Evolutionary conservation across 2,329 filamentous ascomycete species (phyloP).

Genomic region (Pseudonectria foliicola): DNA sequence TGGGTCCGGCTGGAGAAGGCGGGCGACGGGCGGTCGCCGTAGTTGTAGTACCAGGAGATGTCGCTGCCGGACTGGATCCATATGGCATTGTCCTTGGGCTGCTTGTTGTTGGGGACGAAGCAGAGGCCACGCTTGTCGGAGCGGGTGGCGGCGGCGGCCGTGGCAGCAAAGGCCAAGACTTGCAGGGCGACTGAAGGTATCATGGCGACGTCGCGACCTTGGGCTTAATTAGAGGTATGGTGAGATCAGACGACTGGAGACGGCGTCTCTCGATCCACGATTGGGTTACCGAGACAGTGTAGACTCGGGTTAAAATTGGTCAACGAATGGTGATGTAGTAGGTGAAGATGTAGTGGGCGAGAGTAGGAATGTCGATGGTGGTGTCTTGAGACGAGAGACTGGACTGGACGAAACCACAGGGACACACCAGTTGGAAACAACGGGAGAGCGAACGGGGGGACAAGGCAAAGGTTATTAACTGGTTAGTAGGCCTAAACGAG

Average conservation of each 20-base stretch:
- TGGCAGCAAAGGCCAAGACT: slow-evolving; percentile 12
- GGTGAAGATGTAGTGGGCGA: background rate
- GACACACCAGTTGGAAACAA: no score
- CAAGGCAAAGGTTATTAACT: no score
- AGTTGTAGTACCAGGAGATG: slow-evolving; percentile 85
- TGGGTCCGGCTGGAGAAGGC: slow-evolving; percentile 42
- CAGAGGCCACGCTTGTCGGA: slow-evolving; percentile 64
- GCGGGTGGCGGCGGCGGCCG: slow-evolving; percentile 20
- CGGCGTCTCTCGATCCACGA: no score
- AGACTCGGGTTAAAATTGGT: no score
- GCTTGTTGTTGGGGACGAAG: slow-evolving; percentile 51
- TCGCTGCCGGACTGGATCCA: slow-evolving; percentile 53
- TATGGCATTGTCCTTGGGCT: slow-evolving; percentile 55
- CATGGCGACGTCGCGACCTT: background rate
- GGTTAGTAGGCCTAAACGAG: no score
- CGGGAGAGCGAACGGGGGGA: no score
- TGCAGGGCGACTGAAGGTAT: slow-evolving; percentile 9
- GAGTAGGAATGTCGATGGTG: background rate
- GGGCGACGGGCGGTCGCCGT: slow-evolving; percentile 48
- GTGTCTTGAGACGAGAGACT: no score
- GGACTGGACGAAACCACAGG: no score
- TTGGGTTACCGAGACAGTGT: no score
- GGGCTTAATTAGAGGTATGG: background rate
- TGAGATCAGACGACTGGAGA: background rate
- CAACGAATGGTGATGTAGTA: background rate